Base-by-base conservation (phyloP, 2,329 filamentous ascomycete genomes). In the Colletotrichum cereale region DNA sequence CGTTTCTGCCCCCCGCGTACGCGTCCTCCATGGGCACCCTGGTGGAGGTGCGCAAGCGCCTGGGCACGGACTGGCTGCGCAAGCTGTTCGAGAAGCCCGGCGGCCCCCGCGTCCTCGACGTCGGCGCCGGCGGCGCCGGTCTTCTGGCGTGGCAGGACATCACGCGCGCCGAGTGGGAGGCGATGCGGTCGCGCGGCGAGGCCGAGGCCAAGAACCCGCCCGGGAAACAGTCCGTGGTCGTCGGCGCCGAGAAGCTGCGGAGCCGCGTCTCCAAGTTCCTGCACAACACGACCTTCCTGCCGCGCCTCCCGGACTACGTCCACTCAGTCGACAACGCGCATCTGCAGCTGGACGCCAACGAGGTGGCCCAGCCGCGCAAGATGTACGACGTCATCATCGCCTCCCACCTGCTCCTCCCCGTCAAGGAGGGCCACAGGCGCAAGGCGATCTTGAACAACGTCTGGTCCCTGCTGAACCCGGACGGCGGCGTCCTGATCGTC, bases 331-430 rank as follows among this genome's bases (percentile, higher is more conserved):
- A 91, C 69, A 88, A 89, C 60, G 85, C 87, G 12, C 86, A 89
- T 24, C 84, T 85, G 68, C 86, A 88, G 44, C 79, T 93, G 6
- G 89, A 93, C 67, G 88, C 89, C 26, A 85, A 87, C 26, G 80
- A 84, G 38, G 79, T 84, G 11, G 85, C 87, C 7, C 86, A 87
- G 24, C 85, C 87, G 3, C 88, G 92, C 72, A 98, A 98, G 82
- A 88, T 90, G 53, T 98, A 92, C 79, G 96, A 99, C 78, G 82
- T 99, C 6, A 94, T 99, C 75, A 91, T 99, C 74, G 95, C 95
- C 0, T 93, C 95, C 2, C 94, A 99, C 78, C 88, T 91, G 5
- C 86, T 99, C 29, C 91, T 97, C 81, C 89, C 91, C 0, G 81
- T 96, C 5, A 89, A 91, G 71, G 92, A 96, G 78, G 91, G 92